These are phyloP conservation scores for Ceratobasidium sp. DNA, from an alignment of 1,284 basidiomycete species.

Conservation along the genomic window DNA sequence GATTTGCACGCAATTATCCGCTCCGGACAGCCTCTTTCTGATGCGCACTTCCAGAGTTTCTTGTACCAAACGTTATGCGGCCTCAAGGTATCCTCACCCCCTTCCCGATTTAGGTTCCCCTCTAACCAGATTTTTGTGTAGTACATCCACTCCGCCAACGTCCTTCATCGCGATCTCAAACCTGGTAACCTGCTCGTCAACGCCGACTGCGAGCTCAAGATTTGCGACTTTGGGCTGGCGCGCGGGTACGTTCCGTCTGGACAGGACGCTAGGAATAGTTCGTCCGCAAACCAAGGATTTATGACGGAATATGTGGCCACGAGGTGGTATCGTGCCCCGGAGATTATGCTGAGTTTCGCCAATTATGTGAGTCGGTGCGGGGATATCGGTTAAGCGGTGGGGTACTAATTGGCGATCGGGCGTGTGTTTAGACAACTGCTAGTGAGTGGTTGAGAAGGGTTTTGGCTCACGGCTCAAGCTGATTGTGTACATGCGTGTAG, in stretches of 20 bases:
- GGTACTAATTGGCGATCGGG: constrained; percentile 13
- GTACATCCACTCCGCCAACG: constrained; percentile 99
- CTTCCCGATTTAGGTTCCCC: constrained; percentile 33
- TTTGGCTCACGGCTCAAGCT: not conserved
- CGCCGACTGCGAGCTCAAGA: constrained; percentile 97
- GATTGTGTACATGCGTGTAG: constrained; percentile 37
- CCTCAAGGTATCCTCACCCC: constrained; percentile 63
- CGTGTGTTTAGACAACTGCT: constrained; percentile 56
- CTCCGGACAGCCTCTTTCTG: constrained; percentile 95
- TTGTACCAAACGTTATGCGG: constrained; percentile 99
- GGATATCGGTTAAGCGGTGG: not conserved
- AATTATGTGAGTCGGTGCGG: constrained; percentile 77
- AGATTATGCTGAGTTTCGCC: constrained; percentile 97
- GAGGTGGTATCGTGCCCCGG: constrained; percentile 95
- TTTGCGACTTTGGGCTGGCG: constrained; percentile 98
- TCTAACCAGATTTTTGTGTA: constrained; percentile 51
- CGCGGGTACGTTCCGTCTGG: constrained; percentile 89
- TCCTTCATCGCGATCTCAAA: constrained; percentile 97
- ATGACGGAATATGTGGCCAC: constrained; percentile 99
- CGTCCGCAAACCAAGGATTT: constrained; percentile 84
- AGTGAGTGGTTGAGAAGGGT: constrained; percentile 51
- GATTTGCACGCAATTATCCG: constrained; percentile 99
- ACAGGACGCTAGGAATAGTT: constrained; percentile 70
- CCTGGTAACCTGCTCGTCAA: constrained; percentile 97
- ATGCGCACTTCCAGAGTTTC: constrained; percentile 98